A percentile compares a stretch with the other conserved stretches of the same genome.
Evolutionary conservation across 257 asterid species (phyloP).

Genomic region (Lithospermum erythrorhizon): DNA sequence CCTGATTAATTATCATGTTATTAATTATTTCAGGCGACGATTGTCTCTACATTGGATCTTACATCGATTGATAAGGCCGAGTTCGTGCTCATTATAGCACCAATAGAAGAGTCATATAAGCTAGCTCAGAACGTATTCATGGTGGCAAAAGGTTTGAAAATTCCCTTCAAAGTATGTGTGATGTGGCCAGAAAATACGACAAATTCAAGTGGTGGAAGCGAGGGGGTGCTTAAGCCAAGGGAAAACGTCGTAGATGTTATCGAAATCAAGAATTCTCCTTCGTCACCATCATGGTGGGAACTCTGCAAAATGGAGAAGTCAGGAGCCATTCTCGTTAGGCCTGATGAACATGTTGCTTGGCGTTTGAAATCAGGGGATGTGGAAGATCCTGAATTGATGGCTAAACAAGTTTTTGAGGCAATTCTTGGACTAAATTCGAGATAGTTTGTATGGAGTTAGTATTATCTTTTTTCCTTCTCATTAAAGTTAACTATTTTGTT

Average conservation of each 20-base stretch:
- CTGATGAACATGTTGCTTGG: conserved; percentile 96
- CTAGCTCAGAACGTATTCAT: conserved; percentile 57
- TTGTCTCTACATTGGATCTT: conserved; percentile 16
- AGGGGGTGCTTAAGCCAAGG: conserved; percentile 35
- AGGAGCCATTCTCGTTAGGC: conserved; percentile 86
- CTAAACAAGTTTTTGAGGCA: conserved; percentile 37
- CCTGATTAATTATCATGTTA: too few species aligned
- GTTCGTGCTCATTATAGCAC: conserved; percentile 76
- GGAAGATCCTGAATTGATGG: conserved; percentile 25
- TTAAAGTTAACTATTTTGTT: too few species aligned
- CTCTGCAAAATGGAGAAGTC: conserved; percentile 48
- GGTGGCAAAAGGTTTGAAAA: conserved; percentile 44
- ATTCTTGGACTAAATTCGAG: conserved; percentile 24
- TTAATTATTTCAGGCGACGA: too few species aligned
- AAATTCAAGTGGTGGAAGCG: not conserved
- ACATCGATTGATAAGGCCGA: conserved; percentile 43
- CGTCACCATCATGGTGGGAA: conserved; percentile 75
- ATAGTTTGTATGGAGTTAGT: too few species aligned
- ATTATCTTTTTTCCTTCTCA: too few species aligned
- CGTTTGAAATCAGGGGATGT: conserved; percentile 28
- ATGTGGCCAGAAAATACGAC: conserved; percentile 45
- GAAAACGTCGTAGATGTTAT: conserved; percentile 43
- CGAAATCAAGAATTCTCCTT: conserved; percentile 30
- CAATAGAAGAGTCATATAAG: conserved; percentile 47
- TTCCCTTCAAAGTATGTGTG: conserved; percentile 48